Evolutionary conservation across 768 basidiomycete species (phyloP).

Genomic region (Lentinula raphanica): DNA sequence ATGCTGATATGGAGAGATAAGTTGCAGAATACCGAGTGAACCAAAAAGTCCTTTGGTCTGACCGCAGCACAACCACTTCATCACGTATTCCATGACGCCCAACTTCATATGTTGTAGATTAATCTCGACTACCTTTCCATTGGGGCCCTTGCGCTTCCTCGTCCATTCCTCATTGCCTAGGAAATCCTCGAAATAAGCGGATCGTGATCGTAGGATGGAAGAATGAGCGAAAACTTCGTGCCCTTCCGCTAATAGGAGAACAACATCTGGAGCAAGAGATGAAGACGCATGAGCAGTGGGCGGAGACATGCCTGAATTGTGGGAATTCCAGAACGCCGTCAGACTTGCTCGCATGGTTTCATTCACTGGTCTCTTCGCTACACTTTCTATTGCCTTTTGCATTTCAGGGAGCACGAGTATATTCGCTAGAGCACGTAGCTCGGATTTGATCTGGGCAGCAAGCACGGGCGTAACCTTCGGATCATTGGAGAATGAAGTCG

Average conservation of each 20-base stretch:
- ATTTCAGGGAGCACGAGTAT: constrained; percentile 57
- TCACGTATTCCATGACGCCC: constrained; percentile 69
- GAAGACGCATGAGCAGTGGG: not conserved
- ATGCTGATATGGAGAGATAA: not conserved
- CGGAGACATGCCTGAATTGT: not conserved
- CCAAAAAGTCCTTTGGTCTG: constrained; percentile 64
- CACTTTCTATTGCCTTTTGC: constrained; percentile 47
- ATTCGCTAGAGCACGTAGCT: constrained; percentile 56
- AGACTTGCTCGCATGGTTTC: constrained; percentile 50
- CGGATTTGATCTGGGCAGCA: constrained; percentile 46
- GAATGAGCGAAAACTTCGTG: constrained; percentile 65
- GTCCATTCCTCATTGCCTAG: constrained; percentile 86
- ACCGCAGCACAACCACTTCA: constrained; percentile 76
- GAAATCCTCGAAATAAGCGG: constrained; percentile 77
- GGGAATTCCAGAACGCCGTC: constrained; percentile 30
- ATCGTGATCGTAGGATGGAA: constrained; percentile 72
- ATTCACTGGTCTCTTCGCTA: constrained; percentile 49
- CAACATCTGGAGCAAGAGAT: constrained; percentile 51
- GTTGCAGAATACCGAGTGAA: constrained; percentile 45
- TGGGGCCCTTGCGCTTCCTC: constrained; percentile 46
- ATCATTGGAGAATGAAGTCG: not conserved
- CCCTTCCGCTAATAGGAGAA: constrained; percentile 62
- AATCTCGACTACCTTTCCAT: constrained; percentile 50
- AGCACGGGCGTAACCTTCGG: constrained; percentile 34
- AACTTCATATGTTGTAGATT: constrained; percentile 69